Percentiles rank a stretch among this genome's conserved stretches.
Conservation (phyloP, 176 grass and related monocot species). For the Tuctoria greenei region DNA sequence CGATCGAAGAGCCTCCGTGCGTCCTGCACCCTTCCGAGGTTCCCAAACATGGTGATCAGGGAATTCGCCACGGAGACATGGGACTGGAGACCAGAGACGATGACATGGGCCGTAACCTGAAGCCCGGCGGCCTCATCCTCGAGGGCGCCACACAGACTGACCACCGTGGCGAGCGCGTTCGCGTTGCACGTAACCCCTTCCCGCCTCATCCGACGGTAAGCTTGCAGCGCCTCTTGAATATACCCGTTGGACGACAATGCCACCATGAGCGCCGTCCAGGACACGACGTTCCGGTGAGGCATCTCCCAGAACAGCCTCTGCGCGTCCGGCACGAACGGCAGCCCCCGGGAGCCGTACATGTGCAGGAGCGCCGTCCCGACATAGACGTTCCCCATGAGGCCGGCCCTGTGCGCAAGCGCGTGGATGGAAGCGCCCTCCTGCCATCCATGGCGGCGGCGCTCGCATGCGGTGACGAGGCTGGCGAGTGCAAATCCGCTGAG, state of each 20-base stretch:
- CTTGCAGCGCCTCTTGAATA: conserved; percentile 37
- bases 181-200: conserved; percentile 60
- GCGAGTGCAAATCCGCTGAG: conserved; percentile 66
- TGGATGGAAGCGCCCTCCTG: conserved; percentile 41
- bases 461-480: conserved; percentile 53
- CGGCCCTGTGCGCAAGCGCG: conserved; percentile 46
- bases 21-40: conserved; percentile 45
- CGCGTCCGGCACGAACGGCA: conserved; percentile 19
- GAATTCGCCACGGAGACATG: conserved; percentile 69
- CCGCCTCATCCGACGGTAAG: conserved; percentile 58
- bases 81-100: conserved; percentile 50
- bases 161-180: conserved; percentile 55
- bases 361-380: conserved; percentile 67
- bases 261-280: conserved; percentile 73
- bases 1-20: conserved; percentile 54
- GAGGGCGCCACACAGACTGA: conserved; percentile 52
- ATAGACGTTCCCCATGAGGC: conserved; percentile 66
- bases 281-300: conserved; percentile 61
- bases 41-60: conserved; percentile 71
- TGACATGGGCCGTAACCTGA: conserved; percentile 65
- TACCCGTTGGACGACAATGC: conserved; percentile 52
- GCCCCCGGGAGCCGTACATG: conserved; percentile 56
- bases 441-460: conserved; percentile 35
- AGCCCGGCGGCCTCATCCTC: conserved; percentile 53
- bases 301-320: conserved; percentile 59